These are phyloP conservation scores for Myxozyma lipomycoides DNA, from an alignment of 805 yeast species.

Conservation along the genomic window DNA sequence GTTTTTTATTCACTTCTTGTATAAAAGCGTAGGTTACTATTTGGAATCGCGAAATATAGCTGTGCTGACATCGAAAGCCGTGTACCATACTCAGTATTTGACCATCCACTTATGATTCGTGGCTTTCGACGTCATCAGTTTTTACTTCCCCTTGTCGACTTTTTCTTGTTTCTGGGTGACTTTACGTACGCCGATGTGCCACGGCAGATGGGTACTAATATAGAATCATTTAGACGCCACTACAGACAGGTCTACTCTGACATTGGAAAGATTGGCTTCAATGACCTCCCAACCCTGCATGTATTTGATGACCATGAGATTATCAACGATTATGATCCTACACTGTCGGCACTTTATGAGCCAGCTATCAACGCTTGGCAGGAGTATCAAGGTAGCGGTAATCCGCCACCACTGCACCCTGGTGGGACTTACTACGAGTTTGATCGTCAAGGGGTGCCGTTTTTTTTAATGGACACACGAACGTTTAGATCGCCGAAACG, in stretches of 20 bases:
- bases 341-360: constrained; percentile 4
- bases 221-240: constrained; percentile 22
- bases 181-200: constrained; percentile 32
- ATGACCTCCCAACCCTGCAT: constrained; percentile 26
- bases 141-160: constrained; percentile 13
- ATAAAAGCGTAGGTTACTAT: constrained; percentile 25
- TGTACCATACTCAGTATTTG: constrained; percentile 27
- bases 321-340: constrained; percentile 27
- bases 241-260: constrained; percentile 29
- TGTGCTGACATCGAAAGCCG: constrained; percentile 8
- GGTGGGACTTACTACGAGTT: constrained; percentile 26
- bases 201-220: constrained; percentile 18
- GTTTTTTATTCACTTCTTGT: constrained; percentile 29
- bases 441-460: constrained; percentile 29
- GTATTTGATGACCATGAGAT: constrained; percentile 33
- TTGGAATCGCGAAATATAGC: too few relatives aligned
- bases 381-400: constrained; percentile 27
- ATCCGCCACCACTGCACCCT: constrained; percentile 23
- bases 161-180: constrained; percentile 30
- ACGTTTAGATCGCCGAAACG: constrained; percentile 24
- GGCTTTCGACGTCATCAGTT: constrained; percentile 19
- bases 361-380: constrained; percentile 27
- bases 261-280: constrained; percentile 7
- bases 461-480: constrained; percentile 28
- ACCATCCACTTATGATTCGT: constrained; percentile 22